Base-by-base conservation (phyloP, 768 basidiomycete genomes). In the Tulasnella sp. region DNA sequence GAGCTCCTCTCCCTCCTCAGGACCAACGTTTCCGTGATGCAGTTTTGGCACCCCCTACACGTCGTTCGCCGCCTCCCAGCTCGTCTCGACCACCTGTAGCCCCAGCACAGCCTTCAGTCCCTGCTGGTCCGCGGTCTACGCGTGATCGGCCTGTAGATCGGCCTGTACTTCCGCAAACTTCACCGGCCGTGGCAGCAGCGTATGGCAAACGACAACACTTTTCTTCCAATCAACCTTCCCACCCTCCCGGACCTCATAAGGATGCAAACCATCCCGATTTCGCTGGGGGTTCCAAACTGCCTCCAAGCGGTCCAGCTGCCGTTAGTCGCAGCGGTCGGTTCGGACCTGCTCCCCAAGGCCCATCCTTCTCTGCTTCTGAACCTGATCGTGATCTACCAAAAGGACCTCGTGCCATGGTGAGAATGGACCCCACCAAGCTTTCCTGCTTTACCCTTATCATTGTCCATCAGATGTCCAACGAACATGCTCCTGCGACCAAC, bases 271-370 rank as follows among this genome's bases (percentile, higher is more conserved):
- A 23, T 25, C 6, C 34, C 31, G 19, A 37, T 37, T 34, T 36
- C 41, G 51, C 34, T 5, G 17, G 34, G 6, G 51, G 34, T 9
- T 27, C 51, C 15, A 53, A 40, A 29, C 21, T 53, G 4, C 51
- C 51, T 40, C 51, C 51, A 17, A 53, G 51, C 23, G 51, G 51
- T 21, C 51, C 51, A 7, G 51, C 41, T 6, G 51, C 21, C 36
- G 51, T 40, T 11, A 37, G 11, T 21, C 23, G 36, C 39, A 25
- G 35, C 6, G 51, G 25, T n/a, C 32, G 35, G 32, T 53, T n/a
- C 51, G 51, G 19, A 27, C 37, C 11, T 19, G 36, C 8, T 21
- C 34, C 31, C 23, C 34, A 21, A 34, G 27, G 27, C 25, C 34
- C 17, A 51, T 34, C 49, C 51, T 3, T 37, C 2, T 17, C 15